These are phyloP conservation scores for Cercospora beticola DNA, from an alignment of 2,329 filamentous ascomycete species.

Conservation along the genomic window DNA sequence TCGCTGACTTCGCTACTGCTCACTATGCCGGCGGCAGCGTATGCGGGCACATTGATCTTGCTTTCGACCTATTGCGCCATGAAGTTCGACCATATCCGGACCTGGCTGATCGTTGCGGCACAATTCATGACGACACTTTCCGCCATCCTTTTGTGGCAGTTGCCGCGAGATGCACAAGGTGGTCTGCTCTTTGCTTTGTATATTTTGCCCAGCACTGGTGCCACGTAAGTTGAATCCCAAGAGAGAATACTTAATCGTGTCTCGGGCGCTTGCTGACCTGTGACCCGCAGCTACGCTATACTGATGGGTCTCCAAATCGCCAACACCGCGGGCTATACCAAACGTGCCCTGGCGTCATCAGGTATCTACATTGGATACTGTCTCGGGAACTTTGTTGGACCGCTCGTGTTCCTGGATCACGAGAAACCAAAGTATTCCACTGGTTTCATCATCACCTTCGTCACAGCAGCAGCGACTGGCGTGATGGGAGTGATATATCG, in stretches of 20 bases:
- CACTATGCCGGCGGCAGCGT: conserved; percentile 16
- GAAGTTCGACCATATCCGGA: conserved; percentile 16
- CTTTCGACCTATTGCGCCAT: conserved; percentile 12
- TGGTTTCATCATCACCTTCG: conserved; percentile 42
- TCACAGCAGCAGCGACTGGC: conserved; percentile 38
- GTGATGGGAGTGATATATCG: conserved; percentile 47
- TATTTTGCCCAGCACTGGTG: conserved; percentile 13
- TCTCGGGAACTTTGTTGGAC: conserved; percentile 48
- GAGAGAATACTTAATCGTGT: not conserved
- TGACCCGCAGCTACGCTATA: not conserved
- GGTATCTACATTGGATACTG: conserved; percentile 55
- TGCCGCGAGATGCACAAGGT: conserved; percentile 9
- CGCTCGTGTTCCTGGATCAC: conserved; percentile 43
- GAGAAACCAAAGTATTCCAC: conserved; percentile 44
- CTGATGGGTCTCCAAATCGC: conserved; percentile 19
- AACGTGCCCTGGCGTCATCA: conserved; percentile 47
- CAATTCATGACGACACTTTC: conserved; percentile 16
- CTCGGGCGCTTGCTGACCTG: not conserved
- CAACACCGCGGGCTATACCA: conserved; percentile 37
- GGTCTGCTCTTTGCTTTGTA: conserved; percentile 17
- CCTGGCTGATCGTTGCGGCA: conserved; percentile 15
- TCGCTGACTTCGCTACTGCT: conserved; percentile 14
- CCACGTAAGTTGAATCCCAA: not conserved
- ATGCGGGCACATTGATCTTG: conserved; percentile 18
- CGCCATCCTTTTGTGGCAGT: conserved; percentile 13